Percentiles rank a stretch among this genome's conserved stretches.
phyloP scores from a whole-genome alignment of 2,329 filamentous ascomycete genomes.

The Epichloe uncinata region DNA sequence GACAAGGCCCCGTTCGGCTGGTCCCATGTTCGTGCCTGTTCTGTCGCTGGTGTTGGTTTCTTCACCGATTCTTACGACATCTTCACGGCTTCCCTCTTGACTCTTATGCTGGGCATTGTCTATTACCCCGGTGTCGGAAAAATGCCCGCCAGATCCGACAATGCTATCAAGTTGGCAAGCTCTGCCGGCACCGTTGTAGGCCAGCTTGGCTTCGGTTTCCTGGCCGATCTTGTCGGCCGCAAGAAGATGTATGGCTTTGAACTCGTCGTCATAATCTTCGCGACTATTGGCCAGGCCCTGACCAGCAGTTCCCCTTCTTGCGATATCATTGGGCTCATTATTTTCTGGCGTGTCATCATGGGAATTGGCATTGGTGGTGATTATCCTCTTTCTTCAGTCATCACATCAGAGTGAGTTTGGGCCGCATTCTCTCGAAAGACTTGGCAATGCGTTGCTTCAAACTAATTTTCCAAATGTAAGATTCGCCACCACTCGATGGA shows the following conservation, averaged over 20 bases:
- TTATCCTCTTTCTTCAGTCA: constrained; percentile 70
- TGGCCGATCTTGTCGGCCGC: constrained; percentile 66
- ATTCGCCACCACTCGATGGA: constrained; percentile 69
- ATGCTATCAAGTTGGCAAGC: constrained; percentile 74
- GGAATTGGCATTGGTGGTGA: constrained; percentile 36
- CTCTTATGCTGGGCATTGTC: constrained; percentile 65
- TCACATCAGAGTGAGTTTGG: constrained; percentile 59
- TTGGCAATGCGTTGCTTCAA: neutral
- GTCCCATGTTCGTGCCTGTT: constrained; percentile 66
- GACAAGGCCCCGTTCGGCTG: constrained; percentile 73
- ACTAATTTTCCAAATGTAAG: constrained; percentile 8
- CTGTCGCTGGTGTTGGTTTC: constrained; percentile 76
- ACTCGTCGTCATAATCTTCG: constrained; percentile 67
- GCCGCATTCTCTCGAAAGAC: neutral
- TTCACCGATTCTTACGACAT: constrained; percentile 81
- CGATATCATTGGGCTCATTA: constrained; percentile 50
- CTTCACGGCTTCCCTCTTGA: constrained; percentile 63
- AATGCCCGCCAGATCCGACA: constrained; percentile 57
- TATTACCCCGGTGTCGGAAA: constrained; percentile 48
- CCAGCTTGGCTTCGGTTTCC: constrained; percentile 64
- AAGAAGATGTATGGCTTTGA: constrained; percentile 64
- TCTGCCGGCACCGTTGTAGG: constrained; percentile 74
- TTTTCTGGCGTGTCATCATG: constrained; percentile 76
- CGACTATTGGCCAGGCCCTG: constrained; percentile 59
- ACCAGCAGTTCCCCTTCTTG: constrained; percentile 49